Conservation (phyloP, 176 grass and related monocot genomes). For the Tillandsia leiboldiana region DNA sequence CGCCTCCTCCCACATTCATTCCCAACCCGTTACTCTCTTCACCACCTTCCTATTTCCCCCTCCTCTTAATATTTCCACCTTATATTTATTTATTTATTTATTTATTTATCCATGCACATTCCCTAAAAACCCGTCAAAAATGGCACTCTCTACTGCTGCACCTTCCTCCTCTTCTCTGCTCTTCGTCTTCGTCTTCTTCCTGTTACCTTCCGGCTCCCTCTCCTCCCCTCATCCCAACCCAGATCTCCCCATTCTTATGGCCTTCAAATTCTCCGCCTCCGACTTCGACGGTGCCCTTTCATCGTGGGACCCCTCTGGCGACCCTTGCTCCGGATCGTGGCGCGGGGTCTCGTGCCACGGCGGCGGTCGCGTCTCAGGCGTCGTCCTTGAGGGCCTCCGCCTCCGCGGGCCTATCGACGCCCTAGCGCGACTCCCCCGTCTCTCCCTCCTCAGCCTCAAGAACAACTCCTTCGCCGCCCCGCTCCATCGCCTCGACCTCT, state of each 20-base stretch:
- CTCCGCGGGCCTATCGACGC: constrained; percentile 41
- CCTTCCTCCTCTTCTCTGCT: not conserved
- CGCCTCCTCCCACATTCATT: not conserved
- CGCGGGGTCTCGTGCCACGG: constrained; percentile 45
- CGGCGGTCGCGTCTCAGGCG: constrained; percentile 28
- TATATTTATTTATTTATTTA: not conserved
- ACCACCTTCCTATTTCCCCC: not conserved
- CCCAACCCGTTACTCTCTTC: not conserved
- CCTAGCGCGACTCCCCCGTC: constrained; percentile 34
- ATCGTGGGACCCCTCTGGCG: constrained; percentile 40
- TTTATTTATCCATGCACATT: too few relatives aligned
- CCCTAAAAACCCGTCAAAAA: too few relatives aligned
- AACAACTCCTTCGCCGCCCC: constrained; percentile 61
- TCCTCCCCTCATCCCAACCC: constrained; percentile 3
- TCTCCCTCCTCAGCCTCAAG: constrained; percentile 72
- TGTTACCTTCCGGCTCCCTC: constrained; percentile 7
- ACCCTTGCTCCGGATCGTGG: constrained; percentile 57
- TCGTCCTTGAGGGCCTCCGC: constrained; percentile 58
- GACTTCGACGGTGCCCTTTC: constrained; percentile 26
- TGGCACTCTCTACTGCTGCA: not conserved
- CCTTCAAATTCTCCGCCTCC: constrained; percentile 57
- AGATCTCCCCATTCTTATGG: constrained; percentile 42
- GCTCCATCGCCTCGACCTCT: constrained; percentile 41
- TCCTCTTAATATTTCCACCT: not conserved
- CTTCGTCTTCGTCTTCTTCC: constrained; percentile 22